Percentiles rank a stretch among this genome's conserved stretches.
These are phyloP conservation scores for Pulveroboletus frians DNA, from an alignment of 768 basidiomycete species.

Conservation along the genomic window DNA sequence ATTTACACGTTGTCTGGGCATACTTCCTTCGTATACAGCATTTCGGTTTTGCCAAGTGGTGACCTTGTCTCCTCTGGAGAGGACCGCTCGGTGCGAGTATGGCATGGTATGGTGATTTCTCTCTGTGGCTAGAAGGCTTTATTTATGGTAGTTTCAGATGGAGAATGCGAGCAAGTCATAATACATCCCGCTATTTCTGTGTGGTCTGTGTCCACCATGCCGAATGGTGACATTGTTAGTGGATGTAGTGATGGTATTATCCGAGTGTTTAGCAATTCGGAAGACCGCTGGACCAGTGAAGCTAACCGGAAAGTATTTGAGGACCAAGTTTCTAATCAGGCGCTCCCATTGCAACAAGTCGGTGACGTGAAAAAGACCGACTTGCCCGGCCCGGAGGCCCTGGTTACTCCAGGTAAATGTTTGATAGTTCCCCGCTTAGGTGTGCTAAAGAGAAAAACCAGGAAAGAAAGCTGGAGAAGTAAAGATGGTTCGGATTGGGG, in stretches of 20 bases:
- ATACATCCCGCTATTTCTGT: slow-evolving; percentile 96
- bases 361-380: slow-evolving; percentile 93
- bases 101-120: slow-evolving; percentile 60
- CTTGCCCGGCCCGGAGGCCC: slow-evolving; percentile 79
- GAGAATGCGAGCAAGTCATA: slow-evolving; percentile 83
- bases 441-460: slow-evolving; percentile 24
- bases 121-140: neutral
- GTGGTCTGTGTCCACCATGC: slow-evolving; percentile 85
- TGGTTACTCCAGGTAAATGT: slow-evolving; percentile 57
- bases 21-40: slow-evolving; percentile 93
- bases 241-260: slow-evolving; percentile 87
- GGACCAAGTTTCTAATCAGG: slow-evolving; percentile 67
- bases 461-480: slow-evolving; percentile 94
- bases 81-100: slow-evolving; percentile 87
- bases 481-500: slow-evolving; percentile 80
- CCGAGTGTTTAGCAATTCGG: slow-evolving; percentile 74
- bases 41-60: slow-evolving; percentile 76
- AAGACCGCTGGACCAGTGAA: slow-evolving; percentile 68
- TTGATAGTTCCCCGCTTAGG: neutral
- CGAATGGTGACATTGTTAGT: slow-evolving; percentile 88
- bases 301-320: slow-evolving; percentile 67
- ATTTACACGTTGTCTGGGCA: slow-evolving; percentile 85
- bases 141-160: slow-evolving; percentile 45
- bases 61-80: slow-evolving; percentile 89
- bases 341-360: slow-evolving; percentile 79